Evolutionary conservation across 805 yeast species (phyloP), one percentile per base, ranked within the genome.

Genomic region (Wickerhamomyces chaumierensis): DNA sequence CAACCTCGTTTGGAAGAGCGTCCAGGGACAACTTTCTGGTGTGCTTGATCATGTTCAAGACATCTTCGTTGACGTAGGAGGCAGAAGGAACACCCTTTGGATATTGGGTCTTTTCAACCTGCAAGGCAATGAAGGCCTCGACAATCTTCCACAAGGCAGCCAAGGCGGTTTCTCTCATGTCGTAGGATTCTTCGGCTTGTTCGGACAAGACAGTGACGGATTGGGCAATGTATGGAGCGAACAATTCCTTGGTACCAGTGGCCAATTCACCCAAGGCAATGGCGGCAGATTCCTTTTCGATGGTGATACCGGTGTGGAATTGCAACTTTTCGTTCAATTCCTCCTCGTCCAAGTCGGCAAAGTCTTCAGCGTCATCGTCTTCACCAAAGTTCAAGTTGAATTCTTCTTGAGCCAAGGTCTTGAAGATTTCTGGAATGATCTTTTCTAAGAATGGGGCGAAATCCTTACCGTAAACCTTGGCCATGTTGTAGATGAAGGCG

Each of bases 281-380:
- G 35, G 88, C 73, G n/a, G 95, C 95, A 48, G 86, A 84, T 65
- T 88, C 96, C 64, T 90, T 90, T 65, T 90, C 98, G 51, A 84
- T 81, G 48, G 96, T 85, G 52, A 92, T 76, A 68, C 95, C 96
- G 37, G 95, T 82, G 71, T 87, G 88, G 46, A 92, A 87, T 50
- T 84, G 81, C 61, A 85, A 68, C 45, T 81, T 81, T 52, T 81
- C 81, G 44, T 72, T 78, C 41, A 75, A 57, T 37, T 77, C 84
- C 41, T 75, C 81, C 36, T 68, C 75, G 15, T 62, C 56, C 14
- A 61, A 63, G 19, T 65, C 77, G 27, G 36, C 45, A 18, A 32
- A n/a, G 12, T 25, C 18, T 37, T 48, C 23, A 9, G 23, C 23
- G 16, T 46, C 49, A 1, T 68, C 80, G 36, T 64, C 74, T 32